A percentile compares a stretch with the other conserved stretches of the same genome.
Conservation (phyloP, 179 eudicot genomes). For the Dionaea muscipula region DNA sequence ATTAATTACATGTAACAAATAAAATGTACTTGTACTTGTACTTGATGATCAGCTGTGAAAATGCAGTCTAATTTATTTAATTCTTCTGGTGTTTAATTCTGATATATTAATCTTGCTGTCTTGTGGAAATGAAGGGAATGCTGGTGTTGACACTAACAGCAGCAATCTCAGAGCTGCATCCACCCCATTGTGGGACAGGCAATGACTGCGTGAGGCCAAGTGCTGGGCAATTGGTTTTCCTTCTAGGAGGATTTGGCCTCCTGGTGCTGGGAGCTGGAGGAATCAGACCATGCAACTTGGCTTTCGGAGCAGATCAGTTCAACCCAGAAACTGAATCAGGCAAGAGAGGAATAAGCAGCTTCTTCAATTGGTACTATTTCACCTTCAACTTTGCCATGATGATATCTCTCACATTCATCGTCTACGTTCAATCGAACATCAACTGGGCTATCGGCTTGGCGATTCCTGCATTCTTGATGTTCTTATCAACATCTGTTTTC, state of each 20-base stretch:
- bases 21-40: no score
- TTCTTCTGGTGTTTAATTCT: no score
- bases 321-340: conserved; percentile 62
- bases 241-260: conserved; percentile 29
- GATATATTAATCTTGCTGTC: no score
- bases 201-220: conserved; percentile 38
- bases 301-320: conserved; percentile 84
- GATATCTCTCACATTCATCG: conserved; percentile 58
- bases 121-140: conserved; percentile 72
- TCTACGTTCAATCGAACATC: conserved; percentile 48
- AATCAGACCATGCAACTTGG: conserved; percentile 68
- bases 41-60: no score
- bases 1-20: no score
- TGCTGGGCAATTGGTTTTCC: conserved; percentile 37
- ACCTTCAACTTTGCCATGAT: conserved; percentile 59
- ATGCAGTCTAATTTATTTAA: no score
- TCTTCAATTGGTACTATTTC: conserved; percentile 88
- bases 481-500: conserved; percentile 48
- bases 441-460: conserved; percentile 64
- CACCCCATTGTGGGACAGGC: conserved; percentile 34
- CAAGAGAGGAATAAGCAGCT: conserved; percentile 54
- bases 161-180: conserved; percentile 42
- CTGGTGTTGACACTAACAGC: conserved; percentile 53
- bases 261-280: conserved; percentile 54
- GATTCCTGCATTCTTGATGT: conserved; percentile 53